phyloP scores from a whole-genome alignment of 768 basidiomycete species.

The Pisolithus albus region DNA sequence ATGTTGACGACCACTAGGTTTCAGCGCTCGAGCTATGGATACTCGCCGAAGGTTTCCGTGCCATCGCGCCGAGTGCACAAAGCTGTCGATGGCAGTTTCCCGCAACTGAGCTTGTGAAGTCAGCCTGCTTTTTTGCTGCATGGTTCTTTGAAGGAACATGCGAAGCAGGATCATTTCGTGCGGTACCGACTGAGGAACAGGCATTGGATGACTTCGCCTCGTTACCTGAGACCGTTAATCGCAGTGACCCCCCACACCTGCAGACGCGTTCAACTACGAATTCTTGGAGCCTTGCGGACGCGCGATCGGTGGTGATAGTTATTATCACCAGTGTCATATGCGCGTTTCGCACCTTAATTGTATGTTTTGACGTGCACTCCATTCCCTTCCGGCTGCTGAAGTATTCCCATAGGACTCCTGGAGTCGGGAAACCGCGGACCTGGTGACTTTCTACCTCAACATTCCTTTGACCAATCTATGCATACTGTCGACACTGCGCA shows the following conservation, averaged over 20 bases:
- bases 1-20: neutral
- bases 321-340: slow-evolving; percentile 10
- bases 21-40: slow-evolving; percentile 11
- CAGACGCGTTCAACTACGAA: slow-evolving; percentile 2
- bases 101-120: slow-evolving; percentile 16
- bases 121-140: slow-evolving; percentile 8
- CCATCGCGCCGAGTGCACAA: slow-evolving; percentile 2
- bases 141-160: slow-evolving; percentile 9
- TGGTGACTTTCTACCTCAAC: slow-evolving; percentile 17
- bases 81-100: slow-evolving; percentile 10
- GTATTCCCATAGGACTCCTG: slow-evolving; percentile 14
- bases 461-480: slow-evolving; percentile 18
- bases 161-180: neutral
- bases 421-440: slow-evolving; percentile 13
- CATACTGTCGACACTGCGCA: slow-evolving; percentile 14
- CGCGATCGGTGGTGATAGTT: slow-evolving; percentile 12
- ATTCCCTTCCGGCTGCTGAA: neutral
- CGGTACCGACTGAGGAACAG: slow-evolving; percentile 4
- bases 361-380: slow-evolving; percentile 10
- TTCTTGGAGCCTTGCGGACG: slow-evolving; percentile 4
- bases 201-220: slow-evolving; percentile 4
- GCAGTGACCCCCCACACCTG: slow-evolving; percentile 1
- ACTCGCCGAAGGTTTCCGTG: slow-evolving; percentile 8
- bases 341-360: slow-evolving; percentile 11
- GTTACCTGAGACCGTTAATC: slow-evolving; percentile 6